Conservation (phyloP, 2,329 filamentous ascomycete genomes). For the Bertia moriformis region DNA sequence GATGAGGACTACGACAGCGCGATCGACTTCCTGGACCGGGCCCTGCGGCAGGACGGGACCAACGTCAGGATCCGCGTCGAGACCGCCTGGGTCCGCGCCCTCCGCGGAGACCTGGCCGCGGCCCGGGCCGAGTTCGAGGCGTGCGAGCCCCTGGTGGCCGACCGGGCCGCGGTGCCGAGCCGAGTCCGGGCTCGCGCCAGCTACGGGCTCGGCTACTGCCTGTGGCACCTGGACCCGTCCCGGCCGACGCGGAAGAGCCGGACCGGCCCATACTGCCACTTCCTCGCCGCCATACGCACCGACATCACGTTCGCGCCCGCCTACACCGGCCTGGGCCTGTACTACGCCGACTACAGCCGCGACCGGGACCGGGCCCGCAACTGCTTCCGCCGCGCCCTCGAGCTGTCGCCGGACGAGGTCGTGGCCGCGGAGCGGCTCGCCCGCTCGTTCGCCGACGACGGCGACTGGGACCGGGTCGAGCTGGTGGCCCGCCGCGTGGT, state of each 20-base stretch:
- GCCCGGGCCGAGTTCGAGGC: slow-evolving; percentile 45
- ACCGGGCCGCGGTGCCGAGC: too few relatives aligned
- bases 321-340: slow-evolving; percentile 81
- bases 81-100: slow-evolving; percentile 79
- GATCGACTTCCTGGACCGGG: slow-evolving; percentile 64
- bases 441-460: slow-evolving; percentile 69
- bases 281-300: slow-evolving; percentile 70
- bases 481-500: slow-evolving; percentile 79
- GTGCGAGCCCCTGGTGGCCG: slow-evolving; percentile 37
- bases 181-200: slow-evolving; percentile 75
- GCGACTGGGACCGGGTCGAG: slow-evolving; percentile 94
- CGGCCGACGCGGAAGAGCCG: slow-evolving; percentile 64
- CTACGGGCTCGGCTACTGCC: slow-evolving; percentile 72
- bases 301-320: slow-evolving; percentile 79
- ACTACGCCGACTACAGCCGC: slow-evolving; percentile 78
- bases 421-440: slow-evolving; percentile 78
- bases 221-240: slow-evolving; percentile 72
- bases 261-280: slow-evolving; percentile 68
- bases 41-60: slow-evolving; percentile 53
- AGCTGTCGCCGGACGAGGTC: slow-evolving; percentile 76
- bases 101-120: slow-evolving; percentile 58
- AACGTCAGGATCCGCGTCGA: slow-evolving; percentile 75
- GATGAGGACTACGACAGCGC: slow-evolving; percentile 78
- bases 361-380: slow-evolving; percentile 77
- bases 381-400: slow-evolving; percentile 92